phyloP scores from a whole-genome alignment of 345 rosid genomes.

The Salix viminalis region DNA sequence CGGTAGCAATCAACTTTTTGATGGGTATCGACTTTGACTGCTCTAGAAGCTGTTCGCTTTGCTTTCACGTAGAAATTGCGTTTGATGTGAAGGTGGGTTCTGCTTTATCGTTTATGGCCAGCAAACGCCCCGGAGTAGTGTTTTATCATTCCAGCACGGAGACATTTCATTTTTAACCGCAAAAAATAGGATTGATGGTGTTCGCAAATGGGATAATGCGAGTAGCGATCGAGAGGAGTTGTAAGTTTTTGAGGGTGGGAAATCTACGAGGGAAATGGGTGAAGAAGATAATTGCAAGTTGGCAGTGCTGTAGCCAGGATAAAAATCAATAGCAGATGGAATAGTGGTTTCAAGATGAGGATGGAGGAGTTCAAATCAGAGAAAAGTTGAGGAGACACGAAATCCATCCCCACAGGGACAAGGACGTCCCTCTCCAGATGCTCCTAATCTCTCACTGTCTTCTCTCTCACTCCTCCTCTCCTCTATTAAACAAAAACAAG shows the following conservation, averaged over 20 bases:
- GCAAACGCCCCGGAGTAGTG: neutral
- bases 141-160: too few relatives aligned
- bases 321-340: neutral
- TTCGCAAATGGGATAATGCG: neutral
- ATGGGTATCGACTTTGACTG: neutral
- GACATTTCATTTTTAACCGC: neutral
- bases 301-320: neutral
- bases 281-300: neutral
- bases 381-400: conserved; percentile 16
- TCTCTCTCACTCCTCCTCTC: neutral
- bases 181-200: neutral
- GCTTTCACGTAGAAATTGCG: neutral
- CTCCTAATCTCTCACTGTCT: neutral
- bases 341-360: neutral
- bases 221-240: neutral
- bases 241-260: neutral
- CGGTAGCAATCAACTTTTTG: neutral
- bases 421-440: conserved; percentile 18
- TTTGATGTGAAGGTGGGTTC: neutral
- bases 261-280: neutral
- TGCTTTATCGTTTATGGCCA: neutral
- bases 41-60: neutral
- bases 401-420: conserved; percentile 16
- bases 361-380: neutral
- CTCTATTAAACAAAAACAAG: conserved; percentile 6